These are phyloP conservation scores for Tylopilus rubrobrunneus DNA, from an alignment of 768 basidiomycete genomes.

Conservation along the genomic window DNA sequence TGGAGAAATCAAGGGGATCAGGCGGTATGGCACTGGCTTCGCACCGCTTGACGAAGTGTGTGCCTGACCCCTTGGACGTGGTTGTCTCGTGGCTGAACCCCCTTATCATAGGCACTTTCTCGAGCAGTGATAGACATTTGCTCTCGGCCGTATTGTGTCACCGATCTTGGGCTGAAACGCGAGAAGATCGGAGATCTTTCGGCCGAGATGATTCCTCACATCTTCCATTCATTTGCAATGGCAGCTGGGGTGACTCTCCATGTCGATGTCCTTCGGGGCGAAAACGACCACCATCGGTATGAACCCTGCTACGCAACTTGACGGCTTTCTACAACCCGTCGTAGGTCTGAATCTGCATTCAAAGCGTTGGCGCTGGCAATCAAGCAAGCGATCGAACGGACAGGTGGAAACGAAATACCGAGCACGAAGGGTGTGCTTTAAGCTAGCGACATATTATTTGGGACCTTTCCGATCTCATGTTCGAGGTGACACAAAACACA, in stretches of 20 bases:
- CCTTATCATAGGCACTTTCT: slow-evolving; percentile 72
- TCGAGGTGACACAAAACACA: neutral
- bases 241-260: slow-evolving; percentile 93
- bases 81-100: neutral
- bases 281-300: slow-evolving; percentile 97
- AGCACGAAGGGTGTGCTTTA: slow-evolving; percentile 94
- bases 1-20: slow-evolving; percentile 92
- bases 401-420: slow-evolving; percentile 87
- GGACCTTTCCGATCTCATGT: neutral
- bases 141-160: slow-evolving; percentile 92
- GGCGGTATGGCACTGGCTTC: slow-evolving; percentile 92
- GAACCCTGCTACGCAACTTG: slow-evolving; percentile 17
- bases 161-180: slow-evolving; percentile 80
- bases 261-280: slow-evolving; percentile 89
- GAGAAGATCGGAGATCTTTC: slow-evolving; percentile 95
- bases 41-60: slow-evolving; percentile 94
- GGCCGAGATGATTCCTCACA: slow-evolving; percentile 97
- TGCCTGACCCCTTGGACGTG: neutral
- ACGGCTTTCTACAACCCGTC: neutral
- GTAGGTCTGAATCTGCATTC: slow-evolving; percentile 94
- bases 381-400: slow-evolving; percentile 87
- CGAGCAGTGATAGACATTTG: slow-evolving; percentile 98
- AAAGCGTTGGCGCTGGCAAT: slow-evolving; percentile 96
- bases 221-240: slow-evolving; percentile 97
- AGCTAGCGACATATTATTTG: neutral